Conservation (phyloP, 768 basidiomycete genomes). For the Collybia nuda region DNA sequence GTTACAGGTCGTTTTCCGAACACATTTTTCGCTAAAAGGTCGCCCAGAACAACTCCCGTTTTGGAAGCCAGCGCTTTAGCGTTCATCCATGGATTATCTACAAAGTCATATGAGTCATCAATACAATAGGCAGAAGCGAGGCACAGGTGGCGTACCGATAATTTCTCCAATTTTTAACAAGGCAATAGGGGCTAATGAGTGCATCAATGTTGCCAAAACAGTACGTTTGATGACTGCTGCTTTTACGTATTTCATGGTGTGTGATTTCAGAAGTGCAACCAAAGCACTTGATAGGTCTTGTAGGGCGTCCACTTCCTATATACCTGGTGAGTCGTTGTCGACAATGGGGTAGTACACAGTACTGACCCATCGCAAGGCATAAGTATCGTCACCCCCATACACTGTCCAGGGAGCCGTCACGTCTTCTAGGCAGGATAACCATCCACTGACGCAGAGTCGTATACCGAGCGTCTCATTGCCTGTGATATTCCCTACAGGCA, state of each 20-base stretch:
- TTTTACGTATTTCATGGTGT: constrained; percentile 51
- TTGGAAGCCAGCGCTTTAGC: constrained; percentile 50
- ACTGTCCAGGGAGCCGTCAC: constrained; percentile 54
- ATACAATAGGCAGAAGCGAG: neutral
- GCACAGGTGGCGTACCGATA: constrained; percentile 36
- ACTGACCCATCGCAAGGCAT: constrained; percentile 57
- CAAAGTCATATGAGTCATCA: neutral
- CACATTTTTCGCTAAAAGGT: constrained; percentile 45
- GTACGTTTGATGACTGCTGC: constrained; percentile 50
- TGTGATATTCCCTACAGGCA: constrained; percentile 37
- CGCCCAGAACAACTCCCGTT: constrained; percentile 53
- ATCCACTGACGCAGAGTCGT: constrained; percentile 55
- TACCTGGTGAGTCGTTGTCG: neutral
- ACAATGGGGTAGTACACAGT: neutral
- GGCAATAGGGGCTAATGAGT: constrained; percentile 49
- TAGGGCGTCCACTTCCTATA: constrained; percentile 55
- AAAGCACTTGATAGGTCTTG: constrained; percentile 49
- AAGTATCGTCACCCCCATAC: constrained; percentile 50
- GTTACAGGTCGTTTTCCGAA: constrained; percentile 56
- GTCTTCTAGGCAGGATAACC: constrained; percentile 44
- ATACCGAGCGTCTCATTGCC: constrained; percentile 48
- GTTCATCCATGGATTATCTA: constrained; percentile 62
- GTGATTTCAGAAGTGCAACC: constrained; percentile 38
- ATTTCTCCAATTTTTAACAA: constrained; percentile 53
- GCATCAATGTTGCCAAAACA: constrained; percentile 47